These are phyloP conservation scores for Scalesia atractyloides DNA, from an alignment of 129 eudicot genomes.

Conservation along the genomic window DNA sequence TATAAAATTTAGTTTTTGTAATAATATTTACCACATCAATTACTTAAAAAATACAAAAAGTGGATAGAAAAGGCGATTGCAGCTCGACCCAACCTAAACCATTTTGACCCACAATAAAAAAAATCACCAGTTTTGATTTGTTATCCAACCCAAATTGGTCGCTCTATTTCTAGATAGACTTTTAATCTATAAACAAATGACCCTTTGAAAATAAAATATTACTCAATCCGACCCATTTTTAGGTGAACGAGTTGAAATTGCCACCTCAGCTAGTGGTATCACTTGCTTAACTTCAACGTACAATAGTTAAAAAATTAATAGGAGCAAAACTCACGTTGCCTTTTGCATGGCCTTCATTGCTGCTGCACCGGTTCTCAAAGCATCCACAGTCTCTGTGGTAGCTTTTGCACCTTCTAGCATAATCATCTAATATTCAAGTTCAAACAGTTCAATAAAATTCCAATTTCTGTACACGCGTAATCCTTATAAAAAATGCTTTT, in stretches of 20 bases:
- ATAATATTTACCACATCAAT: too few species aligned
- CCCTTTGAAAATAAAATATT: neutral
- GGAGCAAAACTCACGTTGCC: slow-evolving; percentile 32
- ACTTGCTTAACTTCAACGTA: neutral
- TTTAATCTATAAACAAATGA: neutral
- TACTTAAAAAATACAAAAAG: too few species aligned
- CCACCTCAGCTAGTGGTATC: neutral
- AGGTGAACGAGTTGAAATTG: neutral
- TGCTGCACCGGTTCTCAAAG: slow-evolving; percentile 40
- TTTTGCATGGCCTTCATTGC: slow-evolving; percentile 50
- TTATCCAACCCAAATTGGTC: neutral
- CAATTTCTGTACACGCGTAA: slow-evolving; percentile 1
- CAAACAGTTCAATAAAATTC: neutral
- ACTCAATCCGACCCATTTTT: neutral
- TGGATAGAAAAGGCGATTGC: too few species aligned
- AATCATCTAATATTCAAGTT: slow-evolving; percentile 32
- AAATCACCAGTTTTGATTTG: too few species aligned
- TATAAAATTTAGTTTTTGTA: too few species aligned
- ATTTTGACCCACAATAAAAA: too few species aligned
- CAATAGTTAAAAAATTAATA: neutral
- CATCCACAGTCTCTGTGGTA: slow-evolving; percentile 43
- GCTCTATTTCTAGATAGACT: neutral
- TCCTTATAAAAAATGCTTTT: neutral
- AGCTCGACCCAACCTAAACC: too few species aligned
- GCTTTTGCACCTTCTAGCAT: slow-evolving; percentile 44